These are phyloP conservation scores for Stephania japonica DNA, from an alignment of 164 flowering plant genomes.

Conservation along the genomic window DNA sequence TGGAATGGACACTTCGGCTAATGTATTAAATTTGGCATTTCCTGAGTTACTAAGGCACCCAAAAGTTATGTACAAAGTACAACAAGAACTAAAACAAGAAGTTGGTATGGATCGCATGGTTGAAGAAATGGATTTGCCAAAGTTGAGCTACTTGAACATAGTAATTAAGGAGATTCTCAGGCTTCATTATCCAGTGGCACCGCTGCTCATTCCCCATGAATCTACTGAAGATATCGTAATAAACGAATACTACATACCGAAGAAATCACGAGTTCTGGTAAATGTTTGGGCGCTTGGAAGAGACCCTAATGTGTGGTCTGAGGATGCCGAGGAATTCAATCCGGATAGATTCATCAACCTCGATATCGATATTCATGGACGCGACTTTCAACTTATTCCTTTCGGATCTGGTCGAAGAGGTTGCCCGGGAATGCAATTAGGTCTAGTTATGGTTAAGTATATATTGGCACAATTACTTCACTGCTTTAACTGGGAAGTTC, in stretches of 20 bases:
- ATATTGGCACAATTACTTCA: slow-evolving; percentile 8
- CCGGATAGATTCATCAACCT: slow-evolving; percentile 4
- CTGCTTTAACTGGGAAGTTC: slow-evolving; percentile 11
- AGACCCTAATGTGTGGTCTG: slow-evolving; percentile 17
- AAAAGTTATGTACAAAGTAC: neutral
- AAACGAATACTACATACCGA: slow-evolving; percentile 17
- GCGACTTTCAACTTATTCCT: slow-evolving; percentile 1
- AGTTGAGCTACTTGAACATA: slow-evolving; percentile 10
- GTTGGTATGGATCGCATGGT: slow-evolving; percentile 16
- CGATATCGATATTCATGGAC: neutral
- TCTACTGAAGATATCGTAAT: slow-evolving; percentile 16
- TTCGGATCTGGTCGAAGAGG: slow-evolving; percentile 14
- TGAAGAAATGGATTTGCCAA: slow-evolving; percentile 17
- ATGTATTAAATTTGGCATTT: slow-evolving; percentile 5
- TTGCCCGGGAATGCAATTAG: slow-evolving; percentile 10
- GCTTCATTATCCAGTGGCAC: slow-evolving; percentile 21
- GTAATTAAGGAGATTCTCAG: slow-evolving; percentile 25
- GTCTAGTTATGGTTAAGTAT: neutral
- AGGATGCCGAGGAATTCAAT: slow-evolving; percentile 7
- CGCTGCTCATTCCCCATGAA: slow-evolving; percentile 20
- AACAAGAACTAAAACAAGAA: slow-evolving; percentile 6
- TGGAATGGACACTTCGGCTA: slow-evolving; percentile 8
- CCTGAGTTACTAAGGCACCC: slow-evolving; percentile 13
- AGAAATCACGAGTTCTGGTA: slow-evolving; percentile 14
- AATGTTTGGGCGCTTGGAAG: slow-evolving; percentile 22